Percentiles rank a stretch among this genome's conserved stretches.
Conservation (phyloP, 2,329 filamentous ascomycete genomes). For the Colletotrichum phormii region DNA sequence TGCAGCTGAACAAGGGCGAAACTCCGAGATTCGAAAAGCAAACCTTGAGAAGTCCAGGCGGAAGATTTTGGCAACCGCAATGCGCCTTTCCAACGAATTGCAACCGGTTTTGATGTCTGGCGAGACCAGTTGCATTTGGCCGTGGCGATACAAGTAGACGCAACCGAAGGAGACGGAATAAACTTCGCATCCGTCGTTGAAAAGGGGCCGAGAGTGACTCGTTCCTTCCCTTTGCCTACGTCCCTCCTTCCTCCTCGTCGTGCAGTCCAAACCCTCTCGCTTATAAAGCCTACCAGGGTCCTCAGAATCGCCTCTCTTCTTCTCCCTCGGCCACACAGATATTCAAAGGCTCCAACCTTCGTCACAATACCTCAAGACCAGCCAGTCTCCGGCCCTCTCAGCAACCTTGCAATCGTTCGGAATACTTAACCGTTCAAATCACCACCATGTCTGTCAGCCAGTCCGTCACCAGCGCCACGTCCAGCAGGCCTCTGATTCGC, state of each 20-base stretch:
- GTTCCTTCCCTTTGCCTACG: neutral
- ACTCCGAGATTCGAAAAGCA: too few relatives aligned
- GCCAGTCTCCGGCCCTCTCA: neutral
- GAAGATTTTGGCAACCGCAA: too few relatives aligned
- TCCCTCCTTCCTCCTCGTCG: neutral
- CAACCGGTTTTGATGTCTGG: too few relatives aligned
- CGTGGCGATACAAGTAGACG: neutral
- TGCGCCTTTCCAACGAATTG: too few relatives aligned
- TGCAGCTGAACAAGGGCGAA: too few relatives aligned
- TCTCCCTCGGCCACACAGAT: neutral
- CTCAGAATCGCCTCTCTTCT: neutral
- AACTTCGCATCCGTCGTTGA: neutral
- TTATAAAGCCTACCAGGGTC: neutral
- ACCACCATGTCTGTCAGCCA: conserved; percentile 8
- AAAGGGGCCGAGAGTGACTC: neutral
- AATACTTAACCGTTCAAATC: neutral
- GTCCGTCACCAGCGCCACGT: neutral
- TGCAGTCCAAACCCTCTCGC: neutral
- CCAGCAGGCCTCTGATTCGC: neutral
- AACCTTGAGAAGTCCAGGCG: too few relatives aligned
- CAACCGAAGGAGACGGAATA: neutral
- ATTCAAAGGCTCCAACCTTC: neutral
- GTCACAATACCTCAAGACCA: neutral
- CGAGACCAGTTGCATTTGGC: neutral
- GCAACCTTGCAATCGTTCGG: neutral